These are phyloP conservation scores for Achaetomiella virescens DNA, from an alignment of 495 filamentous ascomycete genomes.

Conservation along the genomic window DNA sequence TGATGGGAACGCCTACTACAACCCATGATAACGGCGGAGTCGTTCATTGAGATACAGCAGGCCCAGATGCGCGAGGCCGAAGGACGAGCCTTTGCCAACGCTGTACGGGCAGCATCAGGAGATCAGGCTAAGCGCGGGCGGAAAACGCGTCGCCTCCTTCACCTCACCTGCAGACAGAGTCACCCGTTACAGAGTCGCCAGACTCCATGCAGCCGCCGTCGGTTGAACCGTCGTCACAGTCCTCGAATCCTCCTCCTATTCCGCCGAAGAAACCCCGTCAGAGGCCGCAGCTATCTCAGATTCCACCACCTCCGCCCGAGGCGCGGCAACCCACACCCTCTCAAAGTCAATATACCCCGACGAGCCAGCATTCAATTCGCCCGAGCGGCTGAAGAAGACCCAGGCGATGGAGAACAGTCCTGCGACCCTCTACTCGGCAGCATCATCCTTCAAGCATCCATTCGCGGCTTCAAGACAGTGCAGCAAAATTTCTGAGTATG, in stretches of 20 bases:
- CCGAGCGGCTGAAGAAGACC: slow-evolving; percentile 17
- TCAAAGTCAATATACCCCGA: slow-evolving; percentile 5
- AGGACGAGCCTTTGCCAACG: slow-evolving; percentile 58
- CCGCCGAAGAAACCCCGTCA: slow-evolving; percentile 1
- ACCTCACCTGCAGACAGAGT: slow-evolving; percentile 6
- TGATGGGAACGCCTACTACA: slow-evolving; percentile 25
- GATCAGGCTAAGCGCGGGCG: slow-evolving; percentile 21
- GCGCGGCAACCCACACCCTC: slow-evolving; percentile 5
- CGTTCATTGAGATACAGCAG: slow-evolving; percentile 51
- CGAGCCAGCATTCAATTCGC: slow-evolving; percentile 13
- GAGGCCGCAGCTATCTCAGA: slow-evolving; percentile 3
- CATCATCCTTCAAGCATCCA: slow-evolving; percentile 24
- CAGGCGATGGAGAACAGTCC: slow-evolving; percentile 24
- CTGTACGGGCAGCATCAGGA: slow-evolving; percentile 32
- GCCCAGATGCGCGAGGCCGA: slow-evolving; percentile 71
- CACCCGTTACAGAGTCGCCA: slow-evolving; percentile 24
- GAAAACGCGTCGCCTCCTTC: slow-evolving; percentile 5
- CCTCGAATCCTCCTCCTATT: background rate
- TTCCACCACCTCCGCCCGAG: slow-evolving; percentile 9
- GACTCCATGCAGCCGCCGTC: slow-evolving; percentile 9
- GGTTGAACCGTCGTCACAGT: background rate
- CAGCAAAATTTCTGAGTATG: slow-evolving; percentile 19
- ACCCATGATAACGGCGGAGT: slow-evolving; percentile 39
- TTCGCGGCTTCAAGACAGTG: slow-evolving; percentile 21
- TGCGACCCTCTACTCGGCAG: slow-evolving; percentile 20